Evolutionary conservation across 2,329 filamentous ascomycete species (phyloP).

Genomic region (Aspergillus pseudoviridinutans): DNA sequence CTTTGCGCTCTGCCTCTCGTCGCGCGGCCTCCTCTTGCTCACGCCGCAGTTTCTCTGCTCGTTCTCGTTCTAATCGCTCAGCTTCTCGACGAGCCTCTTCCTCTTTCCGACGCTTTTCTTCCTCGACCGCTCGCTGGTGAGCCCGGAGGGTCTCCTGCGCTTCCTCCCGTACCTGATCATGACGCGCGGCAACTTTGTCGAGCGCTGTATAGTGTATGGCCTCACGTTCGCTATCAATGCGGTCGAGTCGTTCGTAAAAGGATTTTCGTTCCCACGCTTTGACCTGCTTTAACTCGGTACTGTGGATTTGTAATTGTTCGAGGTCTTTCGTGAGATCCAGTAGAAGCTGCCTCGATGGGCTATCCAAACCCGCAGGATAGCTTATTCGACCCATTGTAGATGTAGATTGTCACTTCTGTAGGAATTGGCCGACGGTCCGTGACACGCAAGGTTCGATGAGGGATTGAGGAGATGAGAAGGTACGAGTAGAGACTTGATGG

Average conservation of each 20-base stretch:
- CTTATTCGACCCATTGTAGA: slow-evolving; percentile 26
- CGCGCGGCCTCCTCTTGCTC: slow-evolving; percentile 36
- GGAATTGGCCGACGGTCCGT: neutral
- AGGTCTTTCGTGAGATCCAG: slow-evolving; percentile 39
- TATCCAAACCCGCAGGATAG: slow-evolving; percentile 32
- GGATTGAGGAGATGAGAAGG: neutral
- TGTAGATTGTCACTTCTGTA: neutral
- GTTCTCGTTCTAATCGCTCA: slow-evolving; percentile 32
- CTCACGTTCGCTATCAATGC: slow-evolving; percentile 59
- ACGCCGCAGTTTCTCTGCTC: slow-evolving; percentile 27
- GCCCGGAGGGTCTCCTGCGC: slow-evolving; percentile 52
- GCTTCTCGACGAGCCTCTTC: slow-evolving; percentile 34
- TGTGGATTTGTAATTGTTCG: slow-evolving; percentile 39
- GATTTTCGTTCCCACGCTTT: slow-evolving; percentile 40
- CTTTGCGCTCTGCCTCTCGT: slow-evolving; percentile 40
- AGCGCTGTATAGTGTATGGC: slow-evolving; percentile 63
- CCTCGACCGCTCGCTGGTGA: slow-evolving; percentile 40
- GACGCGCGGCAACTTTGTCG: slow-evolving; percentile 60
- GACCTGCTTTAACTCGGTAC: slow-evolving; percentile 40
- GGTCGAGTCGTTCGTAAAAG: slow-evolving; percentile 59
- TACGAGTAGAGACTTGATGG: neutral
- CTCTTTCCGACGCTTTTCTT: slow-evolving; percentile 33
- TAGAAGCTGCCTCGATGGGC: slow-evolving; percentile 39
- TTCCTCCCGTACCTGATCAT: slow-evolving; percentile 59
- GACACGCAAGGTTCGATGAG: neutral